Evolutionary conservation across 495 filamentous ascomycete species (phyloP), one percentile per base, ranked within the genome.

Genomic region (Penicillium flavigenum): DNA sequence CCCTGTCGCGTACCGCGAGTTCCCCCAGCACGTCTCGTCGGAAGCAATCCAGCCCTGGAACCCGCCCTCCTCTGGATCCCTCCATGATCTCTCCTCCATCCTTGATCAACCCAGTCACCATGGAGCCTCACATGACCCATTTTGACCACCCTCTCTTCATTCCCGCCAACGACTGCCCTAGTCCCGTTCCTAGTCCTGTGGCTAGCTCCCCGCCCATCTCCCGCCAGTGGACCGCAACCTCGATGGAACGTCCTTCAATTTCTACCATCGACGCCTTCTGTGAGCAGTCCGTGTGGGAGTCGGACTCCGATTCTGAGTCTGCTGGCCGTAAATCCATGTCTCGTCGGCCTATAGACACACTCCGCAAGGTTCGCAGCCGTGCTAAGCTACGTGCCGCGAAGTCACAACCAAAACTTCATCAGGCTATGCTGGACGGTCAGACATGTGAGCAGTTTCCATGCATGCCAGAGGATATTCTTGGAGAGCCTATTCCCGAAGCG

Each of bases 241-340:
- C 61, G 47, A 75, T 66, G 66, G 76, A 71, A 51, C 63, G 62
- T 47, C 78, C 68, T 9, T 81, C 65, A 19, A 81, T 65, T 14
- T 81, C 66, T 48, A 74, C 72, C 22, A 79, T 67, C 61, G 80
- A 72, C 17, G 64, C 64, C 16, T 62, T 70, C 57, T 66, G 66
- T 17, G 76, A 79, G 51, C 76, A 77, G 29, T 79, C 76, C 0
- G 73, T 79, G 0, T 79, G 76, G 76, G 76, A 79, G 47, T 78
- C 76, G 0, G 76, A 79, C 50, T 79, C 76, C 0, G 76, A 79
- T 16, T 70, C 57, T 14, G 76, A 76, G 51, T 74, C 70, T 0
- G 52, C 66, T 11, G 68, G 72, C 17, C 71, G 70, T 31, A 75
- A 70, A 51, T 74, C 74, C 0, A 60, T 76, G 8, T 76, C 75